Evolutionary conservation across 1,284 basidiomycete species (phyloP).

Genomic region (Puccinia coronata): DNA sequence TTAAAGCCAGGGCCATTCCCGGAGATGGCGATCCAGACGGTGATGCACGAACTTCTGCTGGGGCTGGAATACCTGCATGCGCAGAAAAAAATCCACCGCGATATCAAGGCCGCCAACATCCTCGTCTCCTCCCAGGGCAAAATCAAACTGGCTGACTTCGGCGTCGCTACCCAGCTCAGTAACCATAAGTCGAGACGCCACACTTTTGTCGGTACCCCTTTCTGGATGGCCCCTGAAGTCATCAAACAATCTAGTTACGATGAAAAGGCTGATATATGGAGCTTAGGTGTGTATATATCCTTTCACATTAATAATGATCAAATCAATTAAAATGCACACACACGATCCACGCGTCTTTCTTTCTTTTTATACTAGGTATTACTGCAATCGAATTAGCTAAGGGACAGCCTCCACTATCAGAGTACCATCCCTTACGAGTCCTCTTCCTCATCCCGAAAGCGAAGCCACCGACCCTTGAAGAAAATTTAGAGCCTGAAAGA

Average conservation of each 20-base stretch:
- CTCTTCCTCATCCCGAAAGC: constrained; percentile 64
- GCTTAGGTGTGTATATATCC: constrained; percentile 52
- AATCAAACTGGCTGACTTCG: constrained; percentile 95
- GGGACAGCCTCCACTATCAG: constrained; percentile 61
- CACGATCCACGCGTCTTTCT: not conserved
- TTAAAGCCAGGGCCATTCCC: constrained; percentile 43
- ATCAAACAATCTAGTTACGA: constrained; percentile 84
- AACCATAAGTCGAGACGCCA: constrained; percentile 78
- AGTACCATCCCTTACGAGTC: constrained; percentile 62
- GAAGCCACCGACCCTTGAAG: constrained; percentile 85
- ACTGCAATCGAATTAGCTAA: constrained; percentile 61
- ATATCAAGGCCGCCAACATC: constrained; percentile 98
- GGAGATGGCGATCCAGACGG: constrained; percentile 37
- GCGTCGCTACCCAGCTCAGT: constrained; percentile 83
- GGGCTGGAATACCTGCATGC: constrained; percentile 92
- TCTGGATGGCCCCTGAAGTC: constrained; percentile 98
- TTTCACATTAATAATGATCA: no score
- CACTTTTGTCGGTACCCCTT: constrained; percentile 88
- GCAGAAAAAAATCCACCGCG: constrained; percentile 92
- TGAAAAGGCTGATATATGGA: constrained; percentile 62
- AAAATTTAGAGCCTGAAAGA: constrained; percentile 59
- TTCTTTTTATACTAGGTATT: constrained; percentile 56
- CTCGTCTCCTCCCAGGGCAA: constrained; percentile 86
- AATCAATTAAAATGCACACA: no score
- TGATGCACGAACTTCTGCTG: constrained; percentile 78